phyloP scores from a whole-genome alignment of 805 yeast genomes.

The Wickerhamomyces subpelliculosus region DNA sequence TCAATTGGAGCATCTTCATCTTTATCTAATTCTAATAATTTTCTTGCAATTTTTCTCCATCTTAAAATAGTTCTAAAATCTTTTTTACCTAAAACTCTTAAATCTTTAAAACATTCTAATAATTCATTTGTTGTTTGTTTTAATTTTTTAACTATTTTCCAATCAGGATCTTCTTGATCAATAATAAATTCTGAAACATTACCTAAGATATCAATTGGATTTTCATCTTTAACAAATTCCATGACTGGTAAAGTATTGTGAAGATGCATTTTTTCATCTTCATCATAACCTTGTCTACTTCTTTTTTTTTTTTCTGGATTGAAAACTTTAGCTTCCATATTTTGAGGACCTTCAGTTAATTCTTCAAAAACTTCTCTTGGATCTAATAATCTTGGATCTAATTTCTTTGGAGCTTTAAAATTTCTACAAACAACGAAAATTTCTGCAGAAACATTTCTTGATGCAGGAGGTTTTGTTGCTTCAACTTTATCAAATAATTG shows the following conservation, averaged over 20 bases:
- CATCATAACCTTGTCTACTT: slow-evolving; percentile 95
- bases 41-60: slow-evolving; percentile 88
- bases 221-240: slow-evolving; percentile 77
- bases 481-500: slow-evolving; percentile 94
- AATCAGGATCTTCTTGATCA: slow-evolving; percentile 56
- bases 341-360: slow-evolving; percentile 62
- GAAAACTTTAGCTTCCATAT: slow-evolving; percentile 86
- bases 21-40: slow-evolving; percentile 57
- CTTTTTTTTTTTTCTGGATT: slow-evolving; percentile 90
- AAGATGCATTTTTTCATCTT: slow-evolving; percentile 72
- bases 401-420: slow-evolving; percentile 90
- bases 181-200: slow-evolving; percentile 55
- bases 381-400: slow-evolving; percentile 89
- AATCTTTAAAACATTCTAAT: slow-evolving; percentile 78
- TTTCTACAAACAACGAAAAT: slow-evolving; percentile 96
- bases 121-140: slow-evolving; percentile 76
- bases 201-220: slow-evolving; percentile 80
- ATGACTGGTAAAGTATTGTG: slow-evolving; percentile 67
- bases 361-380: slow-evolving; percentile 94
- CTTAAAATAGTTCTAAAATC: slow-evolving; percentile 81
- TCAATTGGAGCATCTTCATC: slow-evolving; percentile 36
- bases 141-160: slow-evolving; percentile 65
- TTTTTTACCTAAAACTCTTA: slow-evolving; percentile 88
- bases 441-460: slow-evolving; percentile 98
- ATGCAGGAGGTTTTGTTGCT: slow-evolving; percentile 98